These are phyloP conservation scores for Borovskyia barvae DNA, from an alignment of 208 protist species.

Conservation along the genomic window DNA sequence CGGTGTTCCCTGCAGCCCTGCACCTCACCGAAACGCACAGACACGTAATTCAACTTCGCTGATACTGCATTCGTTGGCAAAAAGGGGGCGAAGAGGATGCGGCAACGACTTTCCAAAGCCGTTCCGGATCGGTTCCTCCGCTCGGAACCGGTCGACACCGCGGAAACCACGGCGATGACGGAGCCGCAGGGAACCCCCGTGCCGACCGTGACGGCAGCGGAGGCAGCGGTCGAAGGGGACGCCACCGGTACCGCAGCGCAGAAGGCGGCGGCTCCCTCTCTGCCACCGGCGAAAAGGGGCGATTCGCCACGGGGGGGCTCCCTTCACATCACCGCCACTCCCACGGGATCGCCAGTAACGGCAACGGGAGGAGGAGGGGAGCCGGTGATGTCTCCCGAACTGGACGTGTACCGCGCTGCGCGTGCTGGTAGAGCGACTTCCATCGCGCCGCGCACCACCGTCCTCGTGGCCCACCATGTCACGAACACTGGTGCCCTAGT, in stretches of 20 bases:
- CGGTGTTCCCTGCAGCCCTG: no score
- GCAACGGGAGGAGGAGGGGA: neutral
- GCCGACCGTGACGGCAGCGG: no score
- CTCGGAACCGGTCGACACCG: neutral
- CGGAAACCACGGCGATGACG: neutral
- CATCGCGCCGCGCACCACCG: constrained; percentile 19
- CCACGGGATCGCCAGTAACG: neutral
- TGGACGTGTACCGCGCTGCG: constrained; percentile 15
- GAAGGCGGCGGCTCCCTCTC: no score
- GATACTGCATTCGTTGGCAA: neutral
- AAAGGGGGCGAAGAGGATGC: constrained; percentile 2
- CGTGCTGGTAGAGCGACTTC: neutral
- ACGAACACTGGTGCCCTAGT: constrained; percentile 64
- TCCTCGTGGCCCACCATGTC: constrained; percentile 45
- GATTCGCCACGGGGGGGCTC: no score
- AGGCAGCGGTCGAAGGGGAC: no score
- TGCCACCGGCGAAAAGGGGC: no score
- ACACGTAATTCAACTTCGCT: no score
- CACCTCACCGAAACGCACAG: no score
- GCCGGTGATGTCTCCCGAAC: constrained; percentile 4
- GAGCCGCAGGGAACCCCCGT: no score
- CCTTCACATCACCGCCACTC: neutral
- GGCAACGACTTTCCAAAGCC: constrained; percentile 23
- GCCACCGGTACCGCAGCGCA: no score
- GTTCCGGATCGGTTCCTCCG: constrained; percentile 14